Base-by-base conservation (phyloP, 2,329 filamentous ascomycete genomes). In the Alternaria sp. region DNA sequence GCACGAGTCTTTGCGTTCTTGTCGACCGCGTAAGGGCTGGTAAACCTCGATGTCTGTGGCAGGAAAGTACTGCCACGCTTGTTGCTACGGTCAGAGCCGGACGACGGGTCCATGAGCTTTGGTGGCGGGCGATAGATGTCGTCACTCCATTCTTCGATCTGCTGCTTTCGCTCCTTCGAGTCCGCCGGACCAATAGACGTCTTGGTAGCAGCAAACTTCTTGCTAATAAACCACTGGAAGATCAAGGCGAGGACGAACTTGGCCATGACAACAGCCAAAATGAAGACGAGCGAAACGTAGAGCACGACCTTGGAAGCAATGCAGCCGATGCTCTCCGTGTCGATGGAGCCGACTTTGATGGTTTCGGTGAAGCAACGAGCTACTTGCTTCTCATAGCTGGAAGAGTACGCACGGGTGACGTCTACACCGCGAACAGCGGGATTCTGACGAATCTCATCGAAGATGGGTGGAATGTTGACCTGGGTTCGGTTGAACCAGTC, bases 121-220 rank as follows among this genome's bases (percentile, higher is more conserved):
- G 90, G 88, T 24, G 93, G 92, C 3, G 94, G 91, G 41, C 93
- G 90, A 78, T 99, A 98, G 70, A 99, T 99, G 73, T 99, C 95
- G 65, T 98, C 92, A 13, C 90, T 90, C 95, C 95, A 99, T 71
- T 97, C 94, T 77, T 99, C 95, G 65, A 99, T 99, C 80, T 98
- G 93, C 68, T 90, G 88, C 68, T 93, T 90, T 58, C 95, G 88
- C 79, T 93, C 90, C 76, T 94, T 93, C 65, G 89, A 87, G 75
- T 95, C 87, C 5, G 89, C 88, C 14, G 87, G 70, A 37, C 75
- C 88, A 77, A 96, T 89, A 2, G 92, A 94, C 0, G 94, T 96
- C 79, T 92, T 97, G 46, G 85, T 81, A 0, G 94, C 92, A 3
- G 90, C 93, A 73, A 94, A 98, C 63, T 89, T 89, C 67, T 90